Base-by-base conservation (phyloP, 495 filamentous ascomycete genomes). In the Haplographium delicatum region DNA sequence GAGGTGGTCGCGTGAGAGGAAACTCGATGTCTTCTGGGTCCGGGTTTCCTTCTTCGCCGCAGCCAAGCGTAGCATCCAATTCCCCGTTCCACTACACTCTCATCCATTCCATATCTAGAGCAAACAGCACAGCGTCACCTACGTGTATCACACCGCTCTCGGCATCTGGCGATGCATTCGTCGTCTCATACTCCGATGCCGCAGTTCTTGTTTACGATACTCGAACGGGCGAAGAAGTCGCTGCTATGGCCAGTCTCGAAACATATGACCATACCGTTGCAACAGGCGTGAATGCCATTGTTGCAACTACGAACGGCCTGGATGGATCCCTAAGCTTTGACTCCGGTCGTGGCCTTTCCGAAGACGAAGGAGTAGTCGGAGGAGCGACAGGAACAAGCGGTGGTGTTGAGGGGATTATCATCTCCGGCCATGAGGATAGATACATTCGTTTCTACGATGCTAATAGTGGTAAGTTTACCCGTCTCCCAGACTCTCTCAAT, bases 361-460 rank as follows among this genome's bases (percentile, higher is more conserved):
- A 88, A 45, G 83, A 86, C 31, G 84, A 88, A 47, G 67, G 64
- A n/a, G 73, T 83, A 0, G 77, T 85, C 1, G 80, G 84, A 51
- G 86, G 86, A 7, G 87, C 90, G 18, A 97, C 94, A 7, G 91
- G 94, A 2, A 82, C 83, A 13, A 88, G 82, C 54, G 84, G 79
- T 19, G 91, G 87, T 19, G 82, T 95, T 1, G 89, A 96, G 58
- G 94, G 93, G 5, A 84, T 91, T 31, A 83, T 98, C 30, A 94
- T 97, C 55, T 93, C 83, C 42, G 93, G 93, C 56, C 90, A 97
- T 63, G 93, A 98, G 66, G 93, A 98, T 70, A 80, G 84, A 57
- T 96, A 86, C 61, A 90, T 98, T 54, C 75, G 93, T 55, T 94
- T 98, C 74, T 98, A 95, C 59, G 93, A 98, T 73, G 93, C 93